These are phyloP conservation scores for Cordyceps farinosa DNA, from an alignment of 2,329 filamentous ascomycete genomes.

Conservation along the genomic window DNA sequence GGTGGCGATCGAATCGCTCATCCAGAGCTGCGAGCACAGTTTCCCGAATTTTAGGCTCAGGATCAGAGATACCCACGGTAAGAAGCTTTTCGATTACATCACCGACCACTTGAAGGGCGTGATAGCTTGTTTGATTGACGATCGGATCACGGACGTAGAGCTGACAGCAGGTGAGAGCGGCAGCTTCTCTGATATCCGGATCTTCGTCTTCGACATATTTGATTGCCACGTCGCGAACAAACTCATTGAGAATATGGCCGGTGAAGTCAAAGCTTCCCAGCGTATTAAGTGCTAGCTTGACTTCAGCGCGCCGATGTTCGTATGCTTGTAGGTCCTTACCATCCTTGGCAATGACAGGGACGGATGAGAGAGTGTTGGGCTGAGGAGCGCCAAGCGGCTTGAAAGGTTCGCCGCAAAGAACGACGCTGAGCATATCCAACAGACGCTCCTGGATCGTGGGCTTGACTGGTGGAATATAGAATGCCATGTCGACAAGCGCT, in stretches of 20 bases:
- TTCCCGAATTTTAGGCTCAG: slow-evolving; percentile 80
- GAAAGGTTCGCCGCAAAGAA: slow-evolving; percentile 89
- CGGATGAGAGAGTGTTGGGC: slow-evolving; percentile 71
- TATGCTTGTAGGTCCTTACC: slow-evolving; percentile 79
- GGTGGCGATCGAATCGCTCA: slow-evolving; percentile 87
- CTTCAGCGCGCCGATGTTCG: slow-evolving; percentile 77
- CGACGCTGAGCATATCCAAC: slow-evolving; percentile 89
- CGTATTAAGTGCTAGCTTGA: slow-evolving; percentile 90
- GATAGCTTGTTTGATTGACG: slow-evolving; percentile 94
- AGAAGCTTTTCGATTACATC: slow-evolving; percentile 97
- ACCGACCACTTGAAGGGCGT: slow-evolving; percentile 93
- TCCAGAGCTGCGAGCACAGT: slow-evolving; percentile 89
- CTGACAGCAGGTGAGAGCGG: slow-evolving; percentile 94
- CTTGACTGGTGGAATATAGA: slow-evolving; percentile 95
- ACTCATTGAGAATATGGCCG: slow-evolving; percentile 92
- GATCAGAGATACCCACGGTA: slow-evolving; percentile 90
- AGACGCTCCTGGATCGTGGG: slow-evolving; percentile 89
- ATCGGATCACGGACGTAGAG: slow-evolving; percentile 96
- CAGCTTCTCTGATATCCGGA: slow-evolving; percentile 86
- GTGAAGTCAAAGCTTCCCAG: slow-evolving; percentile 97
- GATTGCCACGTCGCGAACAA: slow-evolving; percentile 95
- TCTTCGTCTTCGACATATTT: slow-evolving; percentile 98
- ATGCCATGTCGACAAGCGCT: slow-evolving; percentile 95
- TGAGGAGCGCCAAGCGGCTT: slow-evolving; percentile 87
- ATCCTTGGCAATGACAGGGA: slow-evolving; percentile 82